Evolutionary conservation across 1,284 basidiomycete species (phyloP).

Genomic region (Ceratobasidium sp.): DNA sequence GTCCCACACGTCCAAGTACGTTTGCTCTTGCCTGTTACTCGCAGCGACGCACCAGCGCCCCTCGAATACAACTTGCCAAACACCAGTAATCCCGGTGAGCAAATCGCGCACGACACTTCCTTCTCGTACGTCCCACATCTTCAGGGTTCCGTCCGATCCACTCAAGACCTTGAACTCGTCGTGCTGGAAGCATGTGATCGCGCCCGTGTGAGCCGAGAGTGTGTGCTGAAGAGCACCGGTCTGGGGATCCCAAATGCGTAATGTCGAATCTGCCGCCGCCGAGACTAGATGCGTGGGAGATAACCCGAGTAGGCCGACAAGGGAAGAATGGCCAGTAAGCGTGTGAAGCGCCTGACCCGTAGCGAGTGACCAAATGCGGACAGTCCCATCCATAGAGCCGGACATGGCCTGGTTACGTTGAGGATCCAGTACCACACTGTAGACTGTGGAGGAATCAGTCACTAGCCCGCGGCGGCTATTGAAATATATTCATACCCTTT

Average conservation of each 20-base stretch:
- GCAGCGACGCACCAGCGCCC: conserved; percentile 91
- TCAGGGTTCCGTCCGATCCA: conserved; percentile 92
- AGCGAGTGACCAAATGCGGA: conserved; percentile 86
- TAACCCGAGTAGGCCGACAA: conserved; percentile 85
- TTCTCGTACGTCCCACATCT: conserved; percentile 92
- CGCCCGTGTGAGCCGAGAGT: conserved; percentile 85
- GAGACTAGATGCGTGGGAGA: conserved; percentile 88
- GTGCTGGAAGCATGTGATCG: conserved; percentile 96
- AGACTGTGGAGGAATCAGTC: conserved; percentile 62
- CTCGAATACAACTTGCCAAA: conserved; percentile 96
- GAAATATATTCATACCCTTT: conserved; percentile 66
- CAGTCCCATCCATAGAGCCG: conserved; percentile 95
- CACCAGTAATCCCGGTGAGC: conserved; percentile 83
- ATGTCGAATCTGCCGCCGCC: conserved; percentile 89
- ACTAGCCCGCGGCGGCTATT: neutral
- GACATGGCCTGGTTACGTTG: conserved; percentile 86
- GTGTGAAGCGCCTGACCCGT: conserved; percentile 80
- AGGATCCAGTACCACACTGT: conserved; percentile 86
- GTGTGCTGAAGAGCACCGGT: conserved; percentile 78
- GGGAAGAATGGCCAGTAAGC: conserved; percentile 83
- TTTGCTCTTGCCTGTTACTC: conserved; percentile 77
- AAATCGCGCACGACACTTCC: conserved; percentile 84
- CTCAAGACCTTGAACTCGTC: conserved; percentile 94
- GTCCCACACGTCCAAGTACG: conserved; percentile 85
- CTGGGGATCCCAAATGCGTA: conserved; percentile 90